These are phyloP conservation scores for Penicillium aurantiogriseum DNA, from an alignment of 2,329 filamentous ascomycete species.

Conservation along the genomic window DNA sequence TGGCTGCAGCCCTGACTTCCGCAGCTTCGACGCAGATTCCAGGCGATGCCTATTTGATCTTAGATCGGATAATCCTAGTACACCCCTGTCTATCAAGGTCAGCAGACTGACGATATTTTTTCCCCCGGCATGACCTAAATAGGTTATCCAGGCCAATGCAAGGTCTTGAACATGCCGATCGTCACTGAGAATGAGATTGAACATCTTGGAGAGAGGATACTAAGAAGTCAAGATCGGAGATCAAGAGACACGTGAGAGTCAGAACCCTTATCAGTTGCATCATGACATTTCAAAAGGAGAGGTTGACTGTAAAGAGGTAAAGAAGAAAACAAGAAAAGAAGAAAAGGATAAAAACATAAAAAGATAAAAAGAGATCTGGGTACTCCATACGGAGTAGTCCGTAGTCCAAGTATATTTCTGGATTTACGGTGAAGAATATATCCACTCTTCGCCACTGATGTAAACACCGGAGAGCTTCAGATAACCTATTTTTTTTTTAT, in stretches of 20 bases:
- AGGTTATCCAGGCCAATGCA: conserved; percentile 11
- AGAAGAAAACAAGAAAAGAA: neutral
- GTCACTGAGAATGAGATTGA: neutral
- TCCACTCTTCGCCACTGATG: conserved; percentile 22
- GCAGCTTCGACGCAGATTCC: conserved; percentile 20
- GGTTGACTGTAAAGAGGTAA: too few relatives aligned
- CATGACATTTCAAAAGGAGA: conserved; percentile 3
- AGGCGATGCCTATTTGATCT: conserved; percentile 18
- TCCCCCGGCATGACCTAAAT: conserved; percentile 15
- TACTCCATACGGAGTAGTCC: neutral
- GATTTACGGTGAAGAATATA: conserved; percentile 21
- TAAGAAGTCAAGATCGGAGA: conserved; percentile 4
- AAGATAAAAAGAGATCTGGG: too few relatives aligned
- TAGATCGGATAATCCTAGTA: conserved; percentile 9
- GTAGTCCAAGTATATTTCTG: neutral
- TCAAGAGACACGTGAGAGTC: conserved; percentile 20
- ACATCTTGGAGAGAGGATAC: neutral
- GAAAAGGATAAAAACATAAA: neutral
- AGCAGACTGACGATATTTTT: conserved; percentile 18
- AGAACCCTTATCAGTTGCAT: conserved; percentile 25
- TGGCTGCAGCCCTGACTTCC: conserved; percentile 7
- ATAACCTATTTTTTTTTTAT: conserved; percentile 4
- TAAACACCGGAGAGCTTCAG: conserved; percentile 16
- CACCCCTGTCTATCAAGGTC: conserved; percentile 16
- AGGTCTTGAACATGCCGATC: conserved; percentile 1